Conservation (phyloP, 2,329 filamentous ascomycete genomes). For the Ciborinia camelliae region DNA sequence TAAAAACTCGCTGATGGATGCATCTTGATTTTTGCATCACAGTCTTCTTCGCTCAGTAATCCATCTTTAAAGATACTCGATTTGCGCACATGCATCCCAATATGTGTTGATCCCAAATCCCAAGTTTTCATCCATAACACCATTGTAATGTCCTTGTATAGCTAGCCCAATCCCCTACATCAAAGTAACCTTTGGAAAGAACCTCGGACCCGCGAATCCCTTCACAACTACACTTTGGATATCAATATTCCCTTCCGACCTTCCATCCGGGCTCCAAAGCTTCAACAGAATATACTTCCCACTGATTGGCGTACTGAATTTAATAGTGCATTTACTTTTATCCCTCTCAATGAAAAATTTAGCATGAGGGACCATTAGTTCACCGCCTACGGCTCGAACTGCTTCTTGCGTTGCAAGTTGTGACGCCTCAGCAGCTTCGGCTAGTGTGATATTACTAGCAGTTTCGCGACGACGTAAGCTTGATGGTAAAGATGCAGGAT, state of each 20-base stretch:
- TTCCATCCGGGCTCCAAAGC: conserved; percentile 76
- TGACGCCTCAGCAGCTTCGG: conserved; percentile 34
- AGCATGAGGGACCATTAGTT: conserved; percentile 68
- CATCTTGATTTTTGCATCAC: too few species aligned
- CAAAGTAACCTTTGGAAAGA: conserved; percentile 56
- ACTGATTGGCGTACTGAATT: conserved; percentile 77
- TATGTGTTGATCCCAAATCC: not conserved
- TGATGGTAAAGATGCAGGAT: conserved; percentile 16
- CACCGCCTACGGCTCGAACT: conserved; percentile 53
- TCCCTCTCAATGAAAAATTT: conserved; percentile 79
- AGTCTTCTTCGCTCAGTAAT: too few species aligned
- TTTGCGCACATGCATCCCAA: not conserved
- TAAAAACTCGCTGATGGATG: not conserved
- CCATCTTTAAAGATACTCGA: too few species aligned
- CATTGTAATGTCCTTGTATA: not conserved
- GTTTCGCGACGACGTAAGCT: conserved; percentile 31
- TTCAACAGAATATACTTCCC: conserved; percentile 84
- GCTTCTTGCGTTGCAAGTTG: conserved; percentile 56
- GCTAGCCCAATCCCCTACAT: not conserved
- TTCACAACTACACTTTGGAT: conserved; percentile 81
- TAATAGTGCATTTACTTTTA: conserved; percentile 81
- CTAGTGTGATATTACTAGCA: conserved; percentile 36
- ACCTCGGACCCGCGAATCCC: conserved; percentile 82
- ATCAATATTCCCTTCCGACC: conserved; percentile 70
- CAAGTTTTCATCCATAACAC: not conserved